These are phyloP conservation scores for Grigorovia jiainica DNA, from an alignment of 805 yeast genomes.

Conservation along the genomic window DNA sequence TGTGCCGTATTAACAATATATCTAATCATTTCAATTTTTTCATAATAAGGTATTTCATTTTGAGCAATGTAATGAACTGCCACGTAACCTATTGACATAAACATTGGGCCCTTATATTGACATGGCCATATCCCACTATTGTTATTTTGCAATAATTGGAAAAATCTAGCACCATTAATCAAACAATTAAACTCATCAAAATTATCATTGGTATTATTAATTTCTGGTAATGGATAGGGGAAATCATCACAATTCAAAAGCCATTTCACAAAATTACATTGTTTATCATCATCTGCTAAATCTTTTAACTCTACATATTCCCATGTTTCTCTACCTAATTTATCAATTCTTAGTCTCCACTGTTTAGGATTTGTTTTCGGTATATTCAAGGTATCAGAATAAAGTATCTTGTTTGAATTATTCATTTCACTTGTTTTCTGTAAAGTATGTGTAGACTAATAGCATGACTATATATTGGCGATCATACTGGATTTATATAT, in stretches of 20 bases:
- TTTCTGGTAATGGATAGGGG: slow-evolving; percentile 31
- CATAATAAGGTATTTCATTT: slow-evolving; percentile 57
- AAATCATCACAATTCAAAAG: slow-evolving; percentile 35
- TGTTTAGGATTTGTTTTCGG: slow-evolving; percentile 56
- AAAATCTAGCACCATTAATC: slow-evolving; percentile 63
- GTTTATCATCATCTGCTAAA: slow-evolving; percentile 32
- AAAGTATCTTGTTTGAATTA: slow-evolving; percentile 17
- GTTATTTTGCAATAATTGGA: slow-evolving; percentile 60
- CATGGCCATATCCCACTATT: slow-evolving; percentile 80
- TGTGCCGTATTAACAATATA: slow-evolving; percentile 87
- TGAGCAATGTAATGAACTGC: slow-evolving; percentile 63
- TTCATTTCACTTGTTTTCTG: slow-evolving; percentile 2
- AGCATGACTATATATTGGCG: not conserved
- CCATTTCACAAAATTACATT: slow-evolving; percentile 48
- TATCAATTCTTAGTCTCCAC: slow-evolving; percentile 70
- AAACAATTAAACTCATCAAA: slow-evolving; percentile 52
- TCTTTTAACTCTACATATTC: slow-evolving; percentile 37
- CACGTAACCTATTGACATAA: slow-evolving; percentile 85
- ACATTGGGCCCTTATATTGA: slow-evolving; percentile 97
- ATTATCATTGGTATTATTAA: slow-evolving; percentile 12
- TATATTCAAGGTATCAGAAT: slow-evolving; percentile 64
- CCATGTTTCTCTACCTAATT: slow-evolving; percentile 78
- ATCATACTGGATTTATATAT: not conserved
- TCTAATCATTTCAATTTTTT: slow-evolving; percentile 62
- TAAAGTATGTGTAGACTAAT: too few species aligned